Evolutionary conservation across 768 basidiomycete species (phyloP), one percentile per base, ranked within the genome.

Genomic region (Strobilomyces dryophilus): DNA sequence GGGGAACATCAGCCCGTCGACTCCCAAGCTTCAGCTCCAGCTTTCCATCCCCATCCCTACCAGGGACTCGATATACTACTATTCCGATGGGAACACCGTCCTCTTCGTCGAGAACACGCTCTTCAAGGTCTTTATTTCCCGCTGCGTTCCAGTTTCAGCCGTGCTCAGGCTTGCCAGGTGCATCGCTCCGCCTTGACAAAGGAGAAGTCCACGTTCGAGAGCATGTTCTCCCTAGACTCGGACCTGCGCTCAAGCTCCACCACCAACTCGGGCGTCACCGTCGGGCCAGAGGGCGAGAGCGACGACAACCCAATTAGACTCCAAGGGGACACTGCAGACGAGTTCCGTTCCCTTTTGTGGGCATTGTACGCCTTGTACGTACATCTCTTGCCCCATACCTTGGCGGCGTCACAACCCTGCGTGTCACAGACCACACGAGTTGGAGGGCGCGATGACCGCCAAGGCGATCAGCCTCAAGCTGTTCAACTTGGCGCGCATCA

Each of bases 341-440:
- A 79, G 45, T 80, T 81, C 58, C 71, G 77, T 11, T 79, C 78
- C 4, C 71, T 84, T 36, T 65, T 82, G 34, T 82, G 80, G 79
- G 73, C 76, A 4, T 60, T 80, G 43, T 76, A 81, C 58, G 74
- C 77, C 0, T 61, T 74, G 81, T 83, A 68, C 63, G 79, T 74
- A 46, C 45, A 46, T 48, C 49, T 42, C 36, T 35, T 51, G 41
- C 51, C 36, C 29, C 15, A 11, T 0, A 2, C 35, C 20, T 31
- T 46, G 15, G 52, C 53, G 29, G 24, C 36, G 44, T 42, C 55
- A 46, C 51, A 49, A 46, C 31, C 36, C 39, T 29, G 44, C 51
- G 34, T 17, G 35, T 45, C 39, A 40, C 56, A 82, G 81, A 41
- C 71, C 74, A 8, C 74, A 74, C 6, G 77, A 81, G 21, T 71